These are phyloP conservation scores for Verticillium alfalfae DNA, from an alignment of 2,329 filamentous ascomycete genomes.

Conservation along the genomic window DNA sequence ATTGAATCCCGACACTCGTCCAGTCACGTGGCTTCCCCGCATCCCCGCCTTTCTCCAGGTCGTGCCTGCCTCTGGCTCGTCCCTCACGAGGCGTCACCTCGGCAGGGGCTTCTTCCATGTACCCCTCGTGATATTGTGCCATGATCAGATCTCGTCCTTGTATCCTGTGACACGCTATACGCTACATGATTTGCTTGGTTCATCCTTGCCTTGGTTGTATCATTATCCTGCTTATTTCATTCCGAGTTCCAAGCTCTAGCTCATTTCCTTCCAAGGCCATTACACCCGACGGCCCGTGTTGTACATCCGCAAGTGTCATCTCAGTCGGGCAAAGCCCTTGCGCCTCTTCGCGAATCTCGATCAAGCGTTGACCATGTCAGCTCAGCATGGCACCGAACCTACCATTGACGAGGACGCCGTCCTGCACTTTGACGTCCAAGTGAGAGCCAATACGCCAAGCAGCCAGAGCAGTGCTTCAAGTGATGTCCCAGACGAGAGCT, in stretches of 20 bases:
- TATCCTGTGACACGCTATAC: not conserved
- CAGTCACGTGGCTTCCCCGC: not conserved
- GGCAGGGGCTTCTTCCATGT: not conserved
- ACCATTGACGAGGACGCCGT: not conserved
- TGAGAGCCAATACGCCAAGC: not conserved
- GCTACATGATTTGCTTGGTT: not conserved
- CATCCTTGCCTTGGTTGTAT: not conserved
- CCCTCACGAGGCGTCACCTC: not conserved
- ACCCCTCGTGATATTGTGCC: not conserved
- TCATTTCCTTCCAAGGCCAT: not conserved
- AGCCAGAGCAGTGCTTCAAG: constrained; percentile 5
- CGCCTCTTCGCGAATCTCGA: too few relatives aligned
- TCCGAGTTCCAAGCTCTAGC: not conserved
- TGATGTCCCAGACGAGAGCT: not conserved
- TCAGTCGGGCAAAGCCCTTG: too few relatives aligned
- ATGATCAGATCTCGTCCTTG: not conserved
- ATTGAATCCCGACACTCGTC: not conserved
- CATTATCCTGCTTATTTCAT: not conserved
- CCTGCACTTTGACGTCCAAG: not conserved
- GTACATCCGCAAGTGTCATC: not conserved
- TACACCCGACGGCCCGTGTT: not conserved
- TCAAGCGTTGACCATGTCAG: not conserved
- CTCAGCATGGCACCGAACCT: too few relatives aligned
- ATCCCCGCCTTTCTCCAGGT: not conserved
- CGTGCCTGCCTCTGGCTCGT: not conserved